A percentile compares a stretch with the other conserved stretches of the same genome.
phyloP scores from a whole-genome alignment of 2,329 filamentous ascomycete genomes.

The Microdochium paspali region DNA sequence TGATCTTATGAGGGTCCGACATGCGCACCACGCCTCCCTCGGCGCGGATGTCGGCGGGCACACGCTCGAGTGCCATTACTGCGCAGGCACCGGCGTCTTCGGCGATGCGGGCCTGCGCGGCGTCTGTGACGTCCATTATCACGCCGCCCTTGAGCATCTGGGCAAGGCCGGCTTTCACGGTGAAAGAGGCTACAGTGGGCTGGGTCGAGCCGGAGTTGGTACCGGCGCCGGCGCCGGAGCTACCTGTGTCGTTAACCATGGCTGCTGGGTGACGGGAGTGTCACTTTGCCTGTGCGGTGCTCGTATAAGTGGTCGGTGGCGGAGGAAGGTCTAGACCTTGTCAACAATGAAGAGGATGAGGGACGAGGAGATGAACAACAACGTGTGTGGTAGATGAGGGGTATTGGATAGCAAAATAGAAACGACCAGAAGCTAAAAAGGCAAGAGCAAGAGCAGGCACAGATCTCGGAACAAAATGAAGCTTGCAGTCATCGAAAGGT shows the following conservation, averaged over 20 bases:
- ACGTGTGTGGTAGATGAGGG: too few relatives aligned
- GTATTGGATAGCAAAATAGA: not conserved
- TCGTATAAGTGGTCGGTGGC: not conserved
- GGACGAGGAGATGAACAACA: too few relatives aligned
- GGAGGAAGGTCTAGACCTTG: not conserved
- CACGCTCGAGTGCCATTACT: slow-evolving; percentile 97
- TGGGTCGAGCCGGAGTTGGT: slow-evolving; percentile 20
- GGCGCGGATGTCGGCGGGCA: slow-evolving; percentile 88
- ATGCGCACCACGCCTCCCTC: slow-evolving; percentile 94
- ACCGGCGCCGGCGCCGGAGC: slow-evolving; percentile 7
- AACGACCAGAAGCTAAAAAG: not conserved
- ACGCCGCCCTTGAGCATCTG: slow-evolving; percentile 99
- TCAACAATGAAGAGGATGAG: not conserved
- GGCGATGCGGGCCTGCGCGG: slow-evolving; percentile 89
- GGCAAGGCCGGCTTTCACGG: slow-evolving; percentile 88
- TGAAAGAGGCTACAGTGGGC: slow-evolving; percentile 54
- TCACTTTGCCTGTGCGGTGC: not conserved
- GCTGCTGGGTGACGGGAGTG: not conserved
- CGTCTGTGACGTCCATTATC: slow-evolving; percentile 98
- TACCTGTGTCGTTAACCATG: slow-evolving; percentile 11
- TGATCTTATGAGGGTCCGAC: slow-evolving; percentile 91
- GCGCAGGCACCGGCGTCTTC: slow-evolving; percentile 93
- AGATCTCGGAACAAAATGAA: too few relatives aligned
- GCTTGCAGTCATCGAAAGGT: too few relatives aligned
- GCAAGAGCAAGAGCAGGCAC: not conserved